Evolutionary conservation across 106 monocot species (phyloP), one percentile per base, ranked within the genome.

Genomic region (Hemerocallis citrina): DNA sequence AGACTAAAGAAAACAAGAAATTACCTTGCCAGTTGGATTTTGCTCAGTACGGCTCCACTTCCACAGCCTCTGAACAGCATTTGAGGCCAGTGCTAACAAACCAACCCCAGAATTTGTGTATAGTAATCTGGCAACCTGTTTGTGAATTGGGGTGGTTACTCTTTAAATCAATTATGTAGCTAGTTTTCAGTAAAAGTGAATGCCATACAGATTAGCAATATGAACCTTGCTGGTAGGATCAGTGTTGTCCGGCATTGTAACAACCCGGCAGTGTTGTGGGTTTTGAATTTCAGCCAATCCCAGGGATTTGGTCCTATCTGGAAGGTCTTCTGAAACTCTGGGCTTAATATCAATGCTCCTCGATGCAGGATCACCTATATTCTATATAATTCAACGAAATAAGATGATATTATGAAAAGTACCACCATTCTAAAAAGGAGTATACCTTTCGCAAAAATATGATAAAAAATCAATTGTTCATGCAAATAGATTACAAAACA

Each of bases 51-150:
- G 83, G 37, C 69, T 75, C 92, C 92, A 92, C 64, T 83, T 92
- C 92, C 92, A 92, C 34, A 92, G 78, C 47, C 81, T 86, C 49
- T 92, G 92, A 34, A 83, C 70, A 19, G 80, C 92, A 68, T 75
- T 83, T 29, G 83, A 83, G 4, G 80, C 66, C 62, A 92, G 83
- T 48, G 80, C 77, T 67, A 92, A 78, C 8, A 92, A 73, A 22
- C 77, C 86, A 43, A 75, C 23, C 21, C 92, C 92, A 72, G 77
- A 78, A 43, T 92, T 92, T 30, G 83, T 92, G 62, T 92, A 92
- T 24, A 86, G 58, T 21, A 92, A 75, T 57, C 83, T 64, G 27
- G 74, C 70, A 59, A 92, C 62, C 92, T 92, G 54, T 29, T 59
- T 12, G 15, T 25, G 25, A 59, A 59, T n/a, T 39, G 24, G 11